These are phyloP conservation scores for Collybia sordida DNA, from an alignment of 768 basidiomycete genomes.

Conservation along the genomic window DNA sequence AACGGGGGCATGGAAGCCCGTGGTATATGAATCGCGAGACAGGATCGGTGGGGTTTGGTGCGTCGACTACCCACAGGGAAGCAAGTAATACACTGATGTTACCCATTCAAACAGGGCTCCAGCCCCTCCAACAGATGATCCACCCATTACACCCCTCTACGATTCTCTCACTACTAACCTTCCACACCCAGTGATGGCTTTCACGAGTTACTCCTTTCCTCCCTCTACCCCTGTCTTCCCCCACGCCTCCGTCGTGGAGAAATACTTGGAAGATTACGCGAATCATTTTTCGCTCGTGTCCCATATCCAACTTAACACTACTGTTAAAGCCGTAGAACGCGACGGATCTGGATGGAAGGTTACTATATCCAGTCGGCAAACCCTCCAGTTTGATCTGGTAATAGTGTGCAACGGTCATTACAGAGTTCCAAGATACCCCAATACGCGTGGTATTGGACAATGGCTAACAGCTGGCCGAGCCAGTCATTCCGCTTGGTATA, in stretches of 20 bases:
- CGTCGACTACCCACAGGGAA: constrained; percentile 15
- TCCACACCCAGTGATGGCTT: constrained; percentile 79
- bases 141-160: constrained; percentile 70
- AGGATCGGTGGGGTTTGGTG: constrained; percentile 80
- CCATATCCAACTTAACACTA: constrained; percentile 63
- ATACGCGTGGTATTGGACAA: constrained; percentile 52
- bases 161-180: constrained; percentile 82
- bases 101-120: constrained; percentile 45
- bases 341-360: constrained; percentile 47
- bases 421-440: constrained; percentile 60
- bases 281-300: constrained; percentile 55
- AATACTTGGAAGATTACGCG: constrained; percentile 73
- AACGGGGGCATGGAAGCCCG: constrained; percentile 59
- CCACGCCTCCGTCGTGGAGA: constrained; percentile 52
- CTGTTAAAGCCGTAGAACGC: constrained; percentile 49
- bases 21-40: constrained; percentile 63
- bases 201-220: constrained; percentile 60
- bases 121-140: constrained; percentile 45
- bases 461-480: constrained; percentile 59
- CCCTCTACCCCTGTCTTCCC: constrained; percentile 75
- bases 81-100: not conserved
- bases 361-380: constrained; percentile 31
- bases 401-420: constrained; percentile 80
- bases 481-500: constrained; percentile 69
- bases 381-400: constrained; percentile 55